Percentiles rank a stretch among this genome's conserved stretches.
Conservation (phyloP, 176 grass and related monocot species). For the Carex cristatella region DNA sequence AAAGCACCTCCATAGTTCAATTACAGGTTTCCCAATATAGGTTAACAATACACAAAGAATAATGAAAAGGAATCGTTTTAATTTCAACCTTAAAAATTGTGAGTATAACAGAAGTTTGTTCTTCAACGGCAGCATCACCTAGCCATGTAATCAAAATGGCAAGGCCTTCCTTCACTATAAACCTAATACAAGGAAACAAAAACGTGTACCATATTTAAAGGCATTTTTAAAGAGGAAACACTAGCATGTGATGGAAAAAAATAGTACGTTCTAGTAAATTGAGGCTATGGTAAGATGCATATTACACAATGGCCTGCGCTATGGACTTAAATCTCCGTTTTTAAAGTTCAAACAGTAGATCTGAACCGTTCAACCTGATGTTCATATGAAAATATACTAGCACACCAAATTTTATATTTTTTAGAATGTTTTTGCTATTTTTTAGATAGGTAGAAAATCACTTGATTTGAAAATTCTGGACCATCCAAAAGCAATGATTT, state of each 20-base stretch:
- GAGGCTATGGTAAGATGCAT: too few species aligned
- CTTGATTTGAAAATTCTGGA: too few species aligned
- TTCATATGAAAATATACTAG: too few species aligned
- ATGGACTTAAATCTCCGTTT: too few species aligned
- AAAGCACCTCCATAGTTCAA: constrained; percentile 14
- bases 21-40: background rate
- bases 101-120: constrained; percentile 88
- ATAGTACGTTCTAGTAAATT: background rate
- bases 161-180: constrained; percentile 75
- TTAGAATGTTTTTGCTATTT: too few species aligned
- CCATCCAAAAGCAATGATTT: too few species aligned
- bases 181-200: constrained; percentile 41
- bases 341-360: too few species aligned
- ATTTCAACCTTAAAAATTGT: constrained; percentile 76
- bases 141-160: constrained; percentile 82
- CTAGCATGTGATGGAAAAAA: background rate
- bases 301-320: too few species aligned
- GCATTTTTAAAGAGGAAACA: background rate
- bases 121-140: constrained; percentile 66
- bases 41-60: background rate
- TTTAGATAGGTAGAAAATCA: too few species aligned
- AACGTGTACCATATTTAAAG: background rate
- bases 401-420: too few species aligned
- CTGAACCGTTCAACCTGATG: too few species aligned
- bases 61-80: background rate